Conservation (phyloP, 2,329 filamentous ascomycete species). For the Myriosclerotinia curreyana region DNA sequence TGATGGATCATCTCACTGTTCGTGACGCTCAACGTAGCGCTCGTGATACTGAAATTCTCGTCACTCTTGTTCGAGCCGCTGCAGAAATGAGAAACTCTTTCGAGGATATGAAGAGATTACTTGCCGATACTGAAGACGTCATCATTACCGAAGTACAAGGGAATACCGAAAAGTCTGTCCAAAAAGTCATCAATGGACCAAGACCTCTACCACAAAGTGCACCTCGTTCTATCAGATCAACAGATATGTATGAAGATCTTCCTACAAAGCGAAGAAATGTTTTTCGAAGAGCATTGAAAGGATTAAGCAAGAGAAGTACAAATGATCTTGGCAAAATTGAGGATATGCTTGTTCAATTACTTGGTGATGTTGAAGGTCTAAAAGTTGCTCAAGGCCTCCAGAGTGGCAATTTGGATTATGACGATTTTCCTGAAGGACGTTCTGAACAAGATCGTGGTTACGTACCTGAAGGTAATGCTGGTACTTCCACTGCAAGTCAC, state of each 20-base stretch:
- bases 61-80: constrained; percentile 88
- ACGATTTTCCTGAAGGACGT: constrained; percentile 58
- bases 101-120: constrained; percentile 89
- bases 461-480: constrained; percentile 77
- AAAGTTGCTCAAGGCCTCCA: constrained; percentile 55
- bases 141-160: constrained; percentile 85
- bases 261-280: constrained; percentile 84
- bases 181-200: constrained; percentile 80
- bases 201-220: constrained; percentile 70
- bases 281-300: constrained; percentile 91
- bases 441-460: constrained; percentile 72
- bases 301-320: constrained; percentile 80
- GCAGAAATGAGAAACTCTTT: constrained; percentile 97
- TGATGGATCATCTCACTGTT: constrained; percentile 98
- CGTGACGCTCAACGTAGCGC: constrained; percentile 95
- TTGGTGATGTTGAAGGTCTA: constrained; percentile 85
- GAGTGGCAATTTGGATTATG: constrained; percentile 62
- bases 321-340: constrained; percentile 87
- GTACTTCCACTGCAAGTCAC: constrained; percentile 69
- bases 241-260: constrained; percentile 52
- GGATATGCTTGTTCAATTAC: constrained; percentile 85
- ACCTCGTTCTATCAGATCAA: constrained; percentile 48
- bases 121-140: constrained; percentile 84
- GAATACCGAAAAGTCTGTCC: constrained; percentile 80
- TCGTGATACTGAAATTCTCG: constrained; percentile 91